Evolutionary conservation across 352 stramenopile species (phyloP), one percentile per base, ranked within the genome.

Genomic region (Phytopythium sindhum): DNA sequence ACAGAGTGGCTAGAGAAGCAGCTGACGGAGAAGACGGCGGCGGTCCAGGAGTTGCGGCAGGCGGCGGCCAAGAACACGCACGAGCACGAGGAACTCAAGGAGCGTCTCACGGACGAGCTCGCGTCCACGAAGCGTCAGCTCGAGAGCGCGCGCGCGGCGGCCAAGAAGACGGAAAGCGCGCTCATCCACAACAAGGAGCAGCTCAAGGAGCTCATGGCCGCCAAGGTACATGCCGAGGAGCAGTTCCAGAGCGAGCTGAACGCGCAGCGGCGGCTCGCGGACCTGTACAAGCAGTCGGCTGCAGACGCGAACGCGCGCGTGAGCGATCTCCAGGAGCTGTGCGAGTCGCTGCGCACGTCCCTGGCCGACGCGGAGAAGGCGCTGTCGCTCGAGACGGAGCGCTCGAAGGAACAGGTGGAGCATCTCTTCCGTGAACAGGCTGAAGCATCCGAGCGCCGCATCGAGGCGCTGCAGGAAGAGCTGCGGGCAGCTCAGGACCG

Each of bases 341-440:
- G 70, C 52, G 79, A 90, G 23, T 77, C 75, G 12, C 58, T 94
- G 39, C 78, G 84, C 15, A 72, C 80, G 37, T 84, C 78, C 8
- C 59, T 94, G 1, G 71, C 77, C 2, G 78, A 87, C 37, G 77
- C 81, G 9, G 77, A 94, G 52, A 77, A 92, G 31, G 80, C 78
- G 9, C 45, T 90, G 29, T 68, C 70, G 17, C 77, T 74, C 64
- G 80, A 92, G 66, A 89, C 75, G 12, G 81, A 91, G 41, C 81
- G 78, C 2, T 86, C 81, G 53, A 86, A 90, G 57, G 64, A 87
- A 17, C 76, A 88, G 24, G 83, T 90, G 15, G 75, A 91, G 59
- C 74, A 90, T 52, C 65, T 93, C n/a, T 93, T 93, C 70, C 75
- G 64, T 41, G 79, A 93, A 58, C 85, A 94, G 56, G 67, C 74